A percentile compares a stretch with the other conserved stretches of the same genome.
phyloP scores from a whole-genome alignment of 106 monocot species.

The Iris macrosiphon region DNA sequence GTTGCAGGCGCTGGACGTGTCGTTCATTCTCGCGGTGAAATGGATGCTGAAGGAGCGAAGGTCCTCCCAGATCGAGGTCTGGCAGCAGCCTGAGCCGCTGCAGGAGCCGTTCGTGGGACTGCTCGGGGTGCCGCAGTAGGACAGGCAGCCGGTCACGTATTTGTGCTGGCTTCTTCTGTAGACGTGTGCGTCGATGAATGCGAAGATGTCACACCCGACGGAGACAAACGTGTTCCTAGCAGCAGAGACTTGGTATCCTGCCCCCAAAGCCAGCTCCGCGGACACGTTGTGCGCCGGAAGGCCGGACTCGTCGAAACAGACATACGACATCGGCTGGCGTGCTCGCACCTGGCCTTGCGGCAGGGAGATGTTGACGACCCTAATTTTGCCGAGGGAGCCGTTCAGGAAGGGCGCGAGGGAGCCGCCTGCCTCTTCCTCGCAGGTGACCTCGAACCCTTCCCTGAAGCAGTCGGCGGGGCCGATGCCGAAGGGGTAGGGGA shows the following conservation, averaged over 20 bases:
- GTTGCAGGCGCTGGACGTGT: conserved; percentile 28
- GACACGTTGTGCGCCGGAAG: not conserved
- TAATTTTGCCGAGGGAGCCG: conserved; percentile 11
- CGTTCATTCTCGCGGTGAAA: not conserved
- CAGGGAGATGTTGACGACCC: conserved; percentile 4
- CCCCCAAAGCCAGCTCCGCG: not conserved
- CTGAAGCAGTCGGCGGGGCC: conserved; percentile 16
- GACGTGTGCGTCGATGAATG: conserved; percentile 16
- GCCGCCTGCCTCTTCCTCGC: conserved; percentile 16
- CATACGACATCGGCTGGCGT: conserved; percentile 3
- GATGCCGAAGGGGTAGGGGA: conserved; percentile 62
- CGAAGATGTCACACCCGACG: conserved; percentile 50
- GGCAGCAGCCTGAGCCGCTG: conserved; percentile 54
- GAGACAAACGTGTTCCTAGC: conserved; percentile 39
- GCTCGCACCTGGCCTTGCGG: not conserved
- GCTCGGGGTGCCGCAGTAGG: conserved; percentile 12
- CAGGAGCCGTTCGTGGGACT: conserved; percentile 22
- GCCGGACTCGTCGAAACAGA: conserved; percentile 17
- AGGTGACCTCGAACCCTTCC: conserved; percentile 31
- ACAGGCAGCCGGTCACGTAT: conserved; percentile 32
- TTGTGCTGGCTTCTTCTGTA: not conserved
- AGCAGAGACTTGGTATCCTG: conserved; percentile 22
- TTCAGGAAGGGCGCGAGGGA: conserved; percentile 15
- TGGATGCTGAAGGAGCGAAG: not conserved
- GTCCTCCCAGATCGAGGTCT: conserved; percentile 26